These are phyloP conservation scores for Soucietia sequanensis DNA, from an alignment of 805 yeast species.

Conservation along the genomic window DNA sequence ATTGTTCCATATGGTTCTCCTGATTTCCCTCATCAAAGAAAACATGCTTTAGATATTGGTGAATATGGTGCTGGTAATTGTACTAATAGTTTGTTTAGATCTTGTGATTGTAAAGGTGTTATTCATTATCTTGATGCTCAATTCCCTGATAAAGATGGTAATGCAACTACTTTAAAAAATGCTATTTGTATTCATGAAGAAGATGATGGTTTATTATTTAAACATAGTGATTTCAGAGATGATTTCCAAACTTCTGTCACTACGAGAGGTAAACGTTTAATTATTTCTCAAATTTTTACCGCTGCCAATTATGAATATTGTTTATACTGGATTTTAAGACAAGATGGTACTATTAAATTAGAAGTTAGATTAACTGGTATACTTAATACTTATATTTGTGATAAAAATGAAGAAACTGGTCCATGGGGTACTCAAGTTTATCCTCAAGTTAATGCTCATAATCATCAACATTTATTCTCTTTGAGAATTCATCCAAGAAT, in stretches of 20 bases:
- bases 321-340: slow-evolving; percentile 78
- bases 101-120: slow-evolving; percentile 85
- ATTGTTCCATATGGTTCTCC: slow-evolving; percentile 84
- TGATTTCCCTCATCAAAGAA: slow-evolving; percentile 77
- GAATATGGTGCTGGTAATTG: slow-evolving; percentile 87
- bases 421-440: slow-evolving; percentile 83
- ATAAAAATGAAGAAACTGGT: slow-evolving; percentile 62
- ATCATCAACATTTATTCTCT: slow-evolving; percentile 82
- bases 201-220: slow-evolving; percentile 76
- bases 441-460: slow-evolving; percentile 80
- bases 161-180: slow-evolving; percentile 66
- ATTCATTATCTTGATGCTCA: slow-evolving; percentile 83
- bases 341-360: slow-evolving; percentile 79
- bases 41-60: slow-evolving; percentile 84
- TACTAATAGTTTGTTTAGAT: slow-evolving; percentile 75
- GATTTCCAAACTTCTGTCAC: slow-evolving; percentile 70
- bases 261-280: slow-evolving; percentile 71
- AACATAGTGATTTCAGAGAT: slow-evolving; percentile 85
- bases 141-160: slow-evolving; percentile 66
- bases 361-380: slow-evolving; percentile 83
- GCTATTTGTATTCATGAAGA: slow-evolving; percentile 86
- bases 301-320: slow-evolving; percentile 88
- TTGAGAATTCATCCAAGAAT: slow-evolving; percentile 77
- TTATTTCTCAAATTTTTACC: slow-evolving; percentile 78
- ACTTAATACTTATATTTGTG: slow-evolving; percentile 67